Base-by-base conservation (phyloP, 169 alveolate species). In the Sarcocystis neurona region DNA sequence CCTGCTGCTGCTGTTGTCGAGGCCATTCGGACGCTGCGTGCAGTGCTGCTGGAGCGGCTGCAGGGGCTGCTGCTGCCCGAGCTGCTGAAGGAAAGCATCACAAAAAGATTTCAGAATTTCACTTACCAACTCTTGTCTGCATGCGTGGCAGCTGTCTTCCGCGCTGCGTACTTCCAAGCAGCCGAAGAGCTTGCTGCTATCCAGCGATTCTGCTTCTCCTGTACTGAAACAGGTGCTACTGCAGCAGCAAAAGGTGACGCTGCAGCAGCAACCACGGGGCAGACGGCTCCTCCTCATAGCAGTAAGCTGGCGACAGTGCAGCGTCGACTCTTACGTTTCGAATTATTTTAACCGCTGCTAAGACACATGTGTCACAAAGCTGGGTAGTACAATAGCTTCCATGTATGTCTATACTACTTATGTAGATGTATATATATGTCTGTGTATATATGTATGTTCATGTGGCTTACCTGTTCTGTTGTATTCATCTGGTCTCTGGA, bases 1-100 rank as follows among this genome's bases (percentile, higher is more conserved):
- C 82, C 82, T 1, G 58, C 82, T n/a, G 82, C 82, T 2, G 15
- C 82, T 30, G 82, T 72, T 15, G 82, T 72, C 10, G 50, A 34
- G 30, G 82, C 82, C 43, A 20, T 72, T 34, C 82, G 82, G 58
- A 48, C 56, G 53, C 82, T 72, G 47, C 82, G 41, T 43, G 82
- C 53, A 27, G 58, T 72, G 10, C 82, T 72, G 43, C 82, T 56
- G 10, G 58, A 20, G 18, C 39, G n/a, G 12, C 82, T 39, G 82
- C 82, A 72, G 56, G 58, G 41, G 82, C 82, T 12, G 82, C 46
- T 72, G 82, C 8, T 56, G 32, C 23, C 34, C 10, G 82, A 72
- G 82, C n/a, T n/a, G n/a, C n/a, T n/a, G n/a, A n/a, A n/a, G n/a
- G n/a, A n/a, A n/a, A n/a, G n/a, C n/a, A n/a, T n/a, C n/a, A n/a